Evolutionary conservation across 192 early-diverging fungal genomes (phyloP), one percentile per base, ranked within the genome.

Genomic region (Coemansia asiatica): DNA sequence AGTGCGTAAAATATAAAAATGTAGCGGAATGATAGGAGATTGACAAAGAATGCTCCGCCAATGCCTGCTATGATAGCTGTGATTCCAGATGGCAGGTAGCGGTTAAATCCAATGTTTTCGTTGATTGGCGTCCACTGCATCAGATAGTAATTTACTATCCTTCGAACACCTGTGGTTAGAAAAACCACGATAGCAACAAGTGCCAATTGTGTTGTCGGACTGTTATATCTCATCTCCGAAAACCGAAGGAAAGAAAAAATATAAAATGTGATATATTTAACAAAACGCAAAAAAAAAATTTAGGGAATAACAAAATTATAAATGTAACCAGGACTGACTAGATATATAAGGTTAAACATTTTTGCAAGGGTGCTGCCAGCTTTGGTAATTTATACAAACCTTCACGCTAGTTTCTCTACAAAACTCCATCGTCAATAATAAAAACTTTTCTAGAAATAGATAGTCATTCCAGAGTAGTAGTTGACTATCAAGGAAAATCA

Each of bases 71-170:
- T 33, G 28, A 59, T 63, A 7, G 67, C 60, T 12, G 69, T 56
- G 2, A 64, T 54, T 31, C 66, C 72, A 26, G 70, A 67, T 13
- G 71, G 67, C 58, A 63, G 60, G 49, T 72, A 71, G 15, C 63
- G 64, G 56, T 69, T 67, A 51, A 61, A 78, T 1, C 56, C 28
- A 2, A 61, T 47, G 60, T 79, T 79, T 21, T 65, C 54, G 67
- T 79, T 68, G 6, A 60, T 56, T 12, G 71, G 66, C 6, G 59
- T 58, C 12, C 36, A 29, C 4, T 66, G 63, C 38, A 72, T 47
- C 35, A 79, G 36, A 31, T 66, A 73, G 49, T 44, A 70, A 61
- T 66, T 47, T 0, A 79, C 40, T 22, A 79, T 56, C 7, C 76
- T 53, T 8, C 67, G 66, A 0, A 73, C 28, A 9, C 29, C 61